Percentiles rank a stretch among this genome's conserved stretches.
phyloP scores from a whole-genome alignment of 192 early-diverging fungal genomes.

The Coemansia sp. region DNA sequence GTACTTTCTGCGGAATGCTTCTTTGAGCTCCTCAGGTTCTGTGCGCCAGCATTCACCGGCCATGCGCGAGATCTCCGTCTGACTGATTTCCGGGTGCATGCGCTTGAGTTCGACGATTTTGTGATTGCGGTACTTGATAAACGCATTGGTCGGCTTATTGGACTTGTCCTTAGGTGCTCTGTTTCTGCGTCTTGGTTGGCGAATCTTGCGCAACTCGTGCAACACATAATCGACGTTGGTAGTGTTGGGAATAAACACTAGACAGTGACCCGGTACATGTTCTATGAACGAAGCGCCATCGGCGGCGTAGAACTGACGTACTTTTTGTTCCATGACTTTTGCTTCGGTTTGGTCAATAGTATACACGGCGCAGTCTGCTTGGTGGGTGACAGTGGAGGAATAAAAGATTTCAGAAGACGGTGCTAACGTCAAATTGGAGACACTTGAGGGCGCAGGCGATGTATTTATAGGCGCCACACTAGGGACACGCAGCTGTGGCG shows the following conservation, averaged over 20 bases:
- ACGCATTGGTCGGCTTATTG: constrained; percentile 49
- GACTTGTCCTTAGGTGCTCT: constrained; percentile 35
- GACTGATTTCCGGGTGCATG: constrained; percentile 46
- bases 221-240: constrained; percentile 24
- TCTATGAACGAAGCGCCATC: constrained; percentile 49
- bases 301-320: constrained; percentile 43
- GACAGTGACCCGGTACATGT: constrained; percentile 54
- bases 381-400: constrained; percentile 10
- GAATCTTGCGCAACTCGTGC: constrained; percentile 41
- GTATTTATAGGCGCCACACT: constrained; percentile 49
- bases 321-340: constrained; percentile 36
- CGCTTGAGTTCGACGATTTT: constrained; percentile 49
- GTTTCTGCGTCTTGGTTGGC: constrained; percentile 24
- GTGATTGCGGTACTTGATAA: constrained; percentile 56
- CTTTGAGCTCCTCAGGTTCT: constrained; percentile 39
- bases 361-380: constrained; percentile 17
- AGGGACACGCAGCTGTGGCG: constrained; percentile 32
- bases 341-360: constrained; percentile 12
- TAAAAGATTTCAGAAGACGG: constrained; percentile 8
- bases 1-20: constrained; percentile 32
- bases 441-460: constrained; percentile 5
- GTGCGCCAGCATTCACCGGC: constrained; percentile 48
- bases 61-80: constrained; percentile 56
- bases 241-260: constrained; percentile 50
- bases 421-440: background rate